Evolutionary conservation across 2,329 filamentous ascomycete species (phyloP), one percentile per base, ranked within the genome.

Genomic region (Emmonsia crescens): DNA sequence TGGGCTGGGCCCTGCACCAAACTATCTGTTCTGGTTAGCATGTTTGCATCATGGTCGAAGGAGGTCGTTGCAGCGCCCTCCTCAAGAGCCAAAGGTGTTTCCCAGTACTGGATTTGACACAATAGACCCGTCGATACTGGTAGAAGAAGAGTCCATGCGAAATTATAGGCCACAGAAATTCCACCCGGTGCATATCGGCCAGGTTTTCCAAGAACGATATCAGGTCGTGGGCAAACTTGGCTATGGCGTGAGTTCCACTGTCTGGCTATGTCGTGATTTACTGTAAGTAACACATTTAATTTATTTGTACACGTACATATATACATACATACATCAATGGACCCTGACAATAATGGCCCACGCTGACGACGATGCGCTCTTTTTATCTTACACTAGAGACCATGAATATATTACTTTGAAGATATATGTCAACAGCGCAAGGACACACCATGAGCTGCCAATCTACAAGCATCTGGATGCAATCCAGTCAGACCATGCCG

Each of bases 291-390:
- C 24, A 46, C 57, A 29, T 19, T 40, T n/a, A 42, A 8, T 29
- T 51, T 5, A 4, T 21, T 5, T 29, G 31, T 38, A n/a, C n/a
- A n/a, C n/a, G 27, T 52, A 16, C 1, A n/a, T n/a, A 61, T 71
- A 9, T 72, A 71, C 60, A 62, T 68, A 44, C 66, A 68, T 62
- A n/a, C n/a, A n/a, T n/a, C n/a, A n/a, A n/a, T n/a, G n/a, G n/a
- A n/a, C n/a, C n/a, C n/a, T n/a, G n/a, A n/a, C n/a, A n/a, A n/a
- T n/a, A n/a, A n/a, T n/a, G n/a, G n/a, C n/a, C n/a, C n/a, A n/a
- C n/a, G n/a, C n/a, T n/a, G n/a, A n/a, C n/a, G n/a, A n/a, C n/a
- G n/a, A n/a, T n/a, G n/a, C n/a, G n/a, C n/a, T n/a, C n/a, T n/a
- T n/a, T n/a, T n/a, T n/a, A n/a, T 48, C 9, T 48, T 48, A 16